Evolutionary conservation across 2,329 filamentous ascomycete genomes (phyloP).

Genomic region (Zymoseptoria crescenta): DNA sequence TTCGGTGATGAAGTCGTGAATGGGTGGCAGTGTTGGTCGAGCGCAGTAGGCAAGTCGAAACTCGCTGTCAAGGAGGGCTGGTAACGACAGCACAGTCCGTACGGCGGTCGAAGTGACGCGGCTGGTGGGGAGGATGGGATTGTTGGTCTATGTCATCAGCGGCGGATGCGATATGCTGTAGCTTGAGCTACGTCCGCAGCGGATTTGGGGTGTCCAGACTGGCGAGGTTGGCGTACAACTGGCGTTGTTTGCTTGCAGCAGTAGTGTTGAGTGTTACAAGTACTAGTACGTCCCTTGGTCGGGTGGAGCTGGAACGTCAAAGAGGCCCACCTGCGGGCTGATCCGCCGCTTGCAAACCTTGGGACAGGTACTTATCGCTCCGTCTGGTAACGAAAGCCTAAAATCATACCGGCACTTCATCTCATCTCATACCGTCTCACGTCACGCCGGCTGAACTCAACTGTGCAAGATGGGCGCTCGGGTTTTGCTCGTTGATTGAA

Average conservation of each 20-base stretch:
- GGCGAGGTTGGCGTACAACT: not conserved
- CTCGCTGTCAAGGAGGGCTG: not conserved
- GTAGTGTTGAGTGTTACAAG: not conserved
- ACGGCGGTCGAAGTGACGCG: not conserved
- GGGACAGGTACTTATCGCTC: too few relatives aligned
- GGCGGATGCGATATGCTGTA: not conserved
- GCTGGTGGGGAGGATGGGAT: not conserved
- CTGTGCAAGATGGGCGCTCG: not conserved
- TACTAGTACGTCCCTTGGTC: not conserved
- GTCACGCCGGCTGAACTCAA: not conserved
- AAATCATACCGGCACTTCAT: not conserved
- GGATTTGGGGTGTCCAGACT: not conserved
- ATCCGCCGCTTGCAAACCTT: not conserved
- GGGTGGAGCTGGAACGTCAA: not conserved
- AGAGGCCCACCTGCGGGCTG: not conserved
- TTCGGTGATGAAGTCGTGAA: not conserved
- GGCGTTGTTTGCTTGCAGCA: not conserved
- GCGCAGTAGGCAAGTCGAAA: not conserved
- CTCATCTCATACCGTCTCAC: not conserved
- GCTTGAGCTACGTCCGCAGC: not conserved
- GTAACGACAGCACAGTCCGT: not conserved
- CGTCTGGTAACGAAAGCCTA: not conserved
- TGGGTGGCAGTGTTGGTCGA: not conserved
- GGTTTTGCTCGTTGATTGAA: not conserved
- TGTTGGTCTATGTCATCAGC: not conserved